These are phyloP conservation scores for Penicillium samsonianum DNA, from an alignment of 495 filamentous ascomycete genomes.

Conservation along the genomic window DNA sequence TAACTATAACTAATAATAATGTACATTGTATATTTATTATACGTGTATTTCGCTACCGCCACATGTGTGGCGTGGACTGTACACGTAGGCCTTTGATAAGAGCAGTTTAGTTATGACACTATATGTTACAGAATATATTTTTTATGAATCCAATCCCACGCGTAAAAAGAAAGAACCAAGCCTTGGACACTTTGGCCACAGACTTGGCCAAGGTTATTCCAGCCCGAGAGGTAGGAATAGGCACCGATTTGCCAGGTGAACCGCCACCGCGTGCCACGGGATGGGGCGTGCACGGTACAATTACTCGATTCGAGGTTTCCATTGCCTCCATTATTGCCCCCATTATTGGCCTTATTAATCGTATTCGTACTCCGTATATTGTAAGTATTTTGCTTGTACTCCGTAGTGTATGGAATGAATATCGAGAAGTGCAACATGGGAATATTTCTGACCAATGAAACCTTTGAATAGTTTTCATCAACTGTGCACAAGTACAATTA, in stretches of 20 bases:
- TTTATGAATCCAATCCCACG: neutral
- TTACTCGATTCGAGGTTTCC: neutral
- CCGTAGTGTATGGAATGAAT: no score
- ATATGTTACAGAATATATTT: no score
- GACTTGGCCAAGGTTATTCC: neutral
- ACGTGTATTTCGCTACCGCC: neutral
- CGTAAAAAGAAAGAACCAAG: conserved; percentile 1
- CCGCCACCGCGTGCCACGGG: conserved; percentile 2
- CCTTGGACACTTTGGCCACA: neutral
- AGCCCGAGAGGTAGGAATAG: conserved; percentile 1
- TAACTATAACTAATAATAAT: no score
- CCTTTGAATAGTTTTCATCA: no score
- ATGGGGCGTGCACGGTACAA: conserved; percentile 1
- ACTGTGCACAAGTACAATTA: no score
- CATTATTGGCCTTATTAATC: neutral
- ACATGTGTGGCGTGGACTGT: neutral
- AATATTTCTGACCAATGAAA: no score
- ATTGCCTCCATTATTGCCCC: neutral
- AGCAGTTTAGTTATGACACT: neutral
- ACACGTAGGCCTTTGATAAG: conserved; percentile 1
- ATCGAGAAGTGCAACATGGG: no score
- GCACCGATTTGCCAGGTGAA: conserved; percentile 8
- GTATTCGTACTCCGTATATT: neutral
- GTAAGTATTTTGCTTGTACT: no score
- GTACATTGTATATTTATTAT: neutral